Percentiles rank a stretch among this genome's conserved stretches.
phyloP scores from a whole-genome alignment of 1,284 basidiomycete species.

The Sphaerobolus stellatus region DNA sequence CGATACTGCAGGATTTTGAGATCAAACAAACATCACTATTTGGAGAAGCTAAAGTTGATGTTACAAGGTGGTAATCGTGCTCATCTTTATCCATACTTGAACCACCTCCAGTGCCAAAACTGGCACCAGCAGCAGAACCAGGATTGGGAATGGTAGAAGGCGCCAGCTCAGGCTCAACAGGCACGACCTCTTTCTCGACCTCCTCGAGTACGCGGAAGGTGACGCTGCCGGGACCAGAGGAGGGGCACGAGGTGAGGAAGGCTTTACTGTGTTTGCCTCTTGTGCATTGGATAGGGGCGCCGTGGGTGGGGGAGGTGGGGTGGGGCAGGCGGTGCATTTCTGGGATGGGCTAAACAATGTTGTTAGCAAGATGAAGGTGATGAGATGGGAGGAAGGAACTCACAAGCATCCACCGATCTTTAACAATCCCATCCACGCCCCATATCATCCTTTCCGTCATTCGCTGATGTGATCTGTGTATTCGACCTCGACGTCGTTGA shows the following conservation, averaged over 20 bases:
- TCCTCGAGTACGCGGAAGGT: constrained; percentile 62
- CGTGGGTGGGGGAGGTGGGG: constrained; percentile 65
- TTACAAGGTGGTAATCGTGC: constrained; percentile 70
- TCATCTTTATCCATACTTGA: background rate
- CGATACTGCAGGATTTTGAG: constrained; percentile 54
- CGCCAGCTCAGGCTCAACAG: constrained; percentile 42
- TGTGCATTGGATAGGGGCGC: constrained; percentile 92
- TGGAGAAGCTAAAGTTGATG: constrained; percentile 90
- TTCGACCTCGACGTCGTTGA: constrained; percentile 60
- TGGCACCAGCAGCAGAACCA: background rate
- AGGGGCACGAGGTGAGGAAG: constrained; percentile 91
- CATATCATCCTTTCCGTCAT: constrained; percentile 67
- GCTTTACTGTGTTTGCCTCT: constrained; percentile 92
- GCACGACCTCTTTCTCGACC: constrained; percentile 74
- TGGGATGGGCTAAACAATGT: no score
- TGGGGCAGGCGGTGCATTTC: constrained; percentile 88
- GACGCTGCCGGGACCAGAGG: constrained; percentile 48
- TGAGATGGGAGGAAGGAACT: constrained; percentile 28
- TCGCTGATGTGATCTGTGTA: no score
- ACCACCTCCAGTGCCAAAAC: no score
- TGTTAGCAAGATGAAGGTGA: constrained; percentile 15
- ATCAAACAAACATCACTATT: constrained; percentile 90
- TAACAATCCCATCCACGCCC: constrained; percentile 82
- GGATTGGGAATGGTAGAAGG: constrained; percentile 14
- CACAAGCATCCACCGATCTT: constrained; percentile 88